Evolutionary conservation across 208 protist genomes (phyloP).

Genomic region (Strigomonas culicis): DNA sequence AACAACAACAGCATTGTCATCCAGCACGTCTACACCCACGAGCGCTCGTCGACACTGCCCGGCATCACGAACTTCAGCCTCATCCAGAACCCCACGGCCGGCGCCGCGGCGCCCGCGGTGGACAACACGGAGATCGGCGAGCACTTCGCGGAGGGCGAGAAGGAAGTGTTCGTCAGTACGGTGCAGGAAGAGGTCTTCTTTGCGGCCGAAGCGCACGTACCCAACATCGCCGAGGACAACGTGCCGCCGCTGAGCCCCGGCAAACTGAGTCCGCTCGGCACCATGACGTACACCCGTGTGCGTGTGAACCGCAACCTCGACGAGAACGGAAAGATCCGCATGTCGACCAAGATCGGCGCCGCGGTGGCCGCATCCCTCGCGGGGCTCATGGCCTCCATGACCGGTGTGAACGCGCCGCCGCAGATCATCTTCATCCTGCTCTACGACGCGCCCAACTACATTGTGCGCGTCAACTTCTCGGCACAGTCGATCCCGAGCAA

Average conservation of each 20-base stretch:
- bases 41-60: neutral
- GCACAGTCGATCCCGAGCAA: slow-evolving; percentile 54
- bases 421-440: slow-evolving; percentile 64
- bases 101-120: slow-evolving; percentile 13
- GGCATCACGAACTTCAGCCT: neutral
- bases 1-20: slow-evolving; percentile 33
- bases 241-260: slow-evolving; percentile 47
- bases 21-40: slow-evolving; percentile 10
- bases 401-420: slow-evolving; percentile 49
- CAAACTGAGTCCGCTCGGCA: slow-evolving; percentile 45
- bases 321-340: slow-evolving; percentile 49
- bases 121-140: slow-evolving; percentile 25
- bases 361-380: slow-evolving; percentile 40
- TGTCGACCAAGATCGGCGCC: slow-evolving; percentile 42
- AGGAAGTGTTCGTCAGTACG: slow-evolving; percentile 47
- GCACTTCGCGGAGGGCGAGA: slow-evolving; percentile 33
- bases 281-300: slow-evolving; percentile 58
- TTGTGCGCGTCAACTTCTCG: slow-evolving; percentile 54
- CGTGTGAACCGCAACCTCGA: slow-evolving; percentile 63
- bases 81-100: slow-evolving; percentile 10
- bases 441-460: slow-evolving; percentile 55
- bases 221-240: slow-evolving; percentile 40
- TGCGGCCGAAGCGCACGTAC: slow-evolving; percentile 27
- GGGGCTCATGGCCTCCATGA: slow-evolving; percentile 52
- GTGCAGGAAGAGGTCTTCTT: slow-evolving; percentile 34